These are phyloP conservation scores for Penicillium thymicola DNA, from an alignment of 2,329 filamentous ascomycete species.

Conservation along the genomic window DNA sequence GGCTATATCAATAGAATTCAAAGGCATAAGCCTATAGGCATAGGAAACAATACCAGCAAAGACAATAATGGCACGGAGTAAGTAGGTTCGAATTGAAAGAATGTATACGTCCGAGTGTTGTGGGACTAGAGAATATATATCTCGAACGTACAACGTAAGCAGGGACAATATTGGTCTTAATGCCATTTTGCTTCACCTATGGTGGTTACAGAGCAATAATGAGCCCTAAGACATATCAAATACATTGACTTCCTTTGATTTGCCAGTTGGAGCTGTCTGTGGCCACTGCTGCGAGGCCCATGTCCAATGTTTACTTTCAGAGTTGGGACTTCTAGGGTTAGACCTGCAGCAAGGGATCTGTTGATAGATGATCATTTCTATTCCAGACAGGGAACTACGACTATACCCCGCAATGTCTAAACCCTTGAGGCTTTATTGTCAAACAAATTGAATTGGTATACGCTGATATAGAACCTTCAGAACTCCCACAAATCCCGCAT, in stretches of 20 bases:
- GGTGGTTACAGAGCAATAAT: neutral
- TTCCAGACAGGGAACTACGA: neutral
- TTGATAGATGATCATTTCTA: neutral
- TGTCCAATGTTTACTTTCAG: neutral
- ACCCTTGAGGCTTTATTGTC: neutral
- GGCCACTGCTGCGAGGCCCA: neutral
- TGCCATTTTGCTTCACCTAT: neutral
- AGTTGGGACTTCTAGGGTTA: neutral
- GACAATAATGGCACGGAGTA: too few species aligned
- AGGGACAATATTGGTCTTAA: neutral
- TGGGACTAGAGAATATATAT: neutral
- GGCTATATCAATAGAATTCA: neutral
- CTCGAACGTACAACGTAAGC: too few species aligned
- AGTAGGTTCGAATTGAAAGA: neutral
- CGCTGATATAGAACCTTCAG: slow-evolving; percentile 16
- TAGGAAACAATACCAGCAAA: neutral
- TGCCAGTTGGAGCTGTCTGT: neutral
- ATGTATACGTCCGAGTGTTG: neutral
- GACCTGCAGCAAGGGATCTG: neutral
- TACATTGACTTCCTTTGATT: neutral
- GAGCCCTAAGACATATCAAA: neutral
- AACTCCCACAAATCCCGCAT: slow-evolving; percentile 42
- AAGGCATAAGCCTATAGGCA: too few species aligned
- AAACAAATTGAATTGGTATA: slow-evolving; percentile 12
- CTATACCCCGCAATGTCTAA: slow-evolving; percentile 2